Conservation (phyloP, 257 asterid species). For the Rehmannia glutinosa region DNA sequence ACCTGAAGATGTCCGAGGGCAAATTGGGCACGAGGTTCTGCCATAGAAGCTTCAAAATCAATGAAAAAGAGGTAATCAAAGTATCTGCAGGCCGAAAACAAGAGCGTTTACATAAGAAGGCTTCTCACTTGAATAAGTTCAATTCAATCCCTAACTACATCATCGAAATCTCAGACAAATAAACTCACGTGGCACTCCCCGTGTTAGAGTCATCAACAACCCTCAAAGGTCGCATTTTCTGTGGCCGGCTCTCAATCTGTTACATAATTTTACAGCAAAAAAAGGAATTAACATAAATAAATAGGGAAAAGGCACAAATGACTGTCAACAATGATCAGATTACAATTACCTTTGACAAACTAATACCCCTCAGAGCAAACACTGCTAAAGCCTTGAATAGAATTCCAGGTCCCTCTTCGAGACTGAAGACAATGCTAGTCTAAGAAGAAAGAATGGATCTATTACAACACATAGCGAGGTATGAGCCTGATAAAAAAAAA, state of each 20-base stretch:
- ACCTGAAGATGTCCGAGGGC: conserved; percentile 18
- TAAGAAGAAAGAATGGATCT: conserved; percentile 7
- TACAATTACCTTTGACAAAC: conserved; percentile 68
- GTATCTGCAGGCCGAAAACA: too few species aligned
- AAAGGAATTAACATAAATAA: neutral
- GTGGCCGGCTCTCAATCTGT: conserved; percentile 98
- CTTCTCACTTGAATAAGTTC: too few species aligned
- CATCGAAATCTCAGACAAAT: too few species aligned
- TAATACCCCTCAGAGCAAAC: conserved; percentile 79
- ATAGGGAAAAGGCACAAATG: conserved; percentile 3
- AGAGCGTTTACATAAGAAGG: too few species aligned
- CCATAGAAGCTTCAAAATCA: conserved; percentile 97
- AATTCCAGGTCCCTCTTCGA: conserved; percentile 96
- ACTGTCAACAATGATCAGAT: neutral
- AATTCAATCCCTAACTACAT: too few species aligned
- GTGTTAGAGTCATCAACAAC: conserved; percentile 77
- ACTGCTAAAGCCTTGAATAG: conserved; percentile 94
- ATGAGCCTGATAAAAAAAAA: conserved; percentile 16
- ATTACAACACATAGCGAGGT: conserved; percentile 16
- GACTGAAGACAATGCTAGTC: conserved; percentile 92
- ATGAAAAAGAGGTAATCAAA: conserved; percentile 92
- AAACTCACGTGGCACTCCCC: conserved; percentile 80
- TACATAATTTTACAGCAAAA: neutral
- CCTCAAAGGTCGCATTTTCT: conserved; percentile 74
- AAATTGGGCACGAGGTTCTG: conserved; percentile 40